Conservation (phyloP, 495 filamentous ascomycete genomes). For the Xylaria grammica region DNA sequence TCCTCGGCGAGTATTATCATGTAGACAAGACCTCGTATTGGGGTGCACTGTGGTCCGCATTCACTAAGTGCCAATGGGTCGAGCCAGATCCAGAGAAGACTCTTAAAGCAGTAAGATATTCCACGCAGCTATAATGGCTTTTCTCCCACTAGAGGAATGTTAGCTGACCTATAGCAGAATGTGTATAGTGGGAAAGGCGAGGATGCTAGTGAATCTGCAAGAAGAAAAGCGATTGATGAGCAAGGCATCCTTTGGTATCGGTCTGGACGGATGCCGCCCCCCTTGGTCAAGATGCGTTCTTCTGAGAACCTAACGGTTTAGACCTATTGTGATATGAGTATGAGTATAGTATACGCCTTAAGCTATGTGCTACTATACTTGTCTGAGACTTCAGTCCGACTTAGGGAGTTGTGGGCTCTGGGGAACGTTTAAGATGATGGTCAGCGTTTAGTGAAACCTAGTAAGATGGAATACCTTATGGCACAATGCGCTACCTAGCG, state of each 20-base stretch:
- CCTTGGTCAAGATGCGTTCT: not conserved
- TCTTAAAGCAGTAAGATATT: constrained; percentile 37
- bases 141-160: not conserved
- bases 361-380: no score
- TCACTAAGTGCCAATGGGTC: constrained; percentile 5
- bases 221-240: not conserved
- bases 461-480: no score
- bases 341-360: not conserved
- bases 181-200: constrained; percentile 1
- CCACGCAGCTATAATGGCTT: not conserved
- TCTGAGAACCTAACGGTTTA: not conserved
- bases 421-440: no score
- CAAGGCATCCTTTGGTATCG: constrained; percentile 4
- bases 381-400: no score
- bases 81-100: constrained; percentile 5
- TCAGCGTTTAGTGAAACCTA: no score
- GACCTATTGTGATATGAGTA: not conserved
- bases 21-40: constrained; percentile 29
- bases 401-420: no score
- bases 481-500: no score
- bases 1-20: constrained; percentile 61
- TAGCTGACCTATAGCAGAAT: not conserved
- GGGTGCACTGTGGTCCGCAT: not conserved
- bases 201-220: not conserved
- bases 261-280: not conserved